Evolutionary conservation across 1,284 basidiomycete species (phyloP).

Genomic region (Apiotrichum sp.): DNA sequence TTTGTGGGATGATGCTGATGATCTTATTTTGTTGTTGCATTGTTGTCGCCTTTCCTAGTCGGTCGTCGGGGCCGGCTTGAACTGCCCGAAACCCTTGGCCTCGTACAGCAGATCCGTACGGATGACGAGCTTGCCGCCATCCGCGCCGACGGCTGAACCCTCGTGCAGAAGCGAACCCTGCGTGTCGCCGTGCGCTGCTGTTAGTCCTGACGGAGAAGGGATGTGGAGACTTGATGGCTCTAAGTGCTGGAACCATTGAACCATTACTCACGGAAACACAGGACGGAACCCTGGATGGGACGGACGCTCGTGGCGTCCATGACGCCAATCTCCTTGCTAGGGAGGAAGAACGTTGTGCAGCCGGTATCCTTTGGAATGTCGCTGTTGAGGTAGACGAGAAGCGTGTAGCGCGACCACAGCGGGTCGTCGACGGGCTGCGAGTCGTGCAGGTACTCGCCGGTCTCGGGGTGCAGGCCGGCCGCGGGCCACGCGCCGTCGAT

Average conservation of each 20-base stretch:
- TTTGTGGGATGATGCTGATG: too few relatives aligned
- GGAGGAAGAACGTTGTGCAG: conserved; percentile 55
- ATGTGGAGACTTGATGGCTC: conserved; percentile 7
- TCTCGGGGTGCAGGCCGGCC: conserved; percentile 49
- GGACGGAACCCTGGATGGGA: conserved; percentile 52
- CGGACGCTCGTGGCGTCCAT: conserved; percentile 52
- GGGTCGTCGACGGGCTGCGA: conserved; percentile 42
- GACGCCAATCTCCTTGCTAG: conserved; percentile 46
- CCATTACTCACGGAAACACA: conserved; percentile 52
- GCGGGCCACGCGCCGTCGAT: conserved; percentile 58
- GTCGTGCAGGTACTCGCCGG: conserved; percentile 54
- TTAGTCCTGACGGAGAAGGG: conserved; percentile 1
- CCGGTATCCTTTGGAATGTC: conserved; percentile 49
- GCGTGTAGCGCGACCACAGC: conserved; percentile 52
- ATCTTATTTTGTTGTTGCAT: background rate
- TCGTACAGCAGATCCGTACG: conserved; percentile 47
- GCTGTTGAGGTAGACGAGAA: conserved; percentile 55
- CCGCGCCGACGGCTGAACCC: conserved; percentile 43
- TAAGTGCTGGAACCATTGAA: background rate
- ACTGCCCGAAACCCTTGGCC: conserved; percentile 45
- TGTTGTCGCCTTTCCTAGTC: too few relatives aligned
- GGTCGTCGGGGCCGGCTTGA: conserved; percentile 31
- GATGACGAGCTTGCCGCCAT: conserved; percentile 47
- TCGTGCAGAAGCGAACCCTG: conserved; percentile 46
- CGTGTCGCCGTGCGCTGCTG: conserved; percentile 44